phyloP scores from a whole-genome alignment of 495 filamentous ascomycete genomes.

The Penicillium lividum region DNA sequence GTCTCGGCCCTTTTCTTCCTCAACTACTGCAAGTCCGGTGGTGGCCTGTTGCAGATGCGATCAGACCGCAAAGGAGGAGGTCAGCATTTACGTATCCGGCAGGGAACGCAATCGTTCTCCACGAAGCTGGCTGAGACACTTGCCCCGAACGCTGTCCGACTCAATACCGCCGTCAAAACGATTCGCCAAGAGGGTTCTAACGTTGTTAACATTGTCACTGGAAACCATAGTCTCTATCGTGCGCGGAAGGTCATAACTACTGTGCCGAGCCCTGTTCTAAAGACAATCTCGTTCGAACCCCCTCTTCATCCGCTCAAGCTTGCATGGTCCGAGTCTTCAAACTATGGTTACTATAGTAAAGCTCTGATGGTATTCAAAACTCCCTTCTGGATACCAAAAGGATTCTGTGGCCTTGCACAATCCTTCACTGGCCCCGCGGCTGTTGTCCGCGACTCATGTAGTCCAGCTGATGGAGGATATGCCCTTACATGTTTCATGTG shows the following conservation, averaged over 20 bases:
- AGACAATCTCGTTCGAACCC: slow-evolving; percentile 35
- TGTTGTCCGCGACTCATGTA: slow-evolving; percentile 43
- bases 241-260: slow-evolving; percentile 38
- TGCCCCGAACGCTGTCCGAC: slow-evolving; percentile 1
- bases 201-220: not conserved
- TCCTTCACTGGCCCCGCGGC: slow-evolving; percentile 35
- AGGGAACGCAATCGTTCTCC: slow-evolving; percentile 30
- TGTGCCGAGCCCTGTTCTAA: slow-evolving; percentile 36
- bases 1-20: slow-evolving; percentile 48
- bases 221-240: slow-evolving; percentile 11
- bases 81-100: slow-evolving; percentile 38
- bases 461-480: slow-evolving; percentile 32
- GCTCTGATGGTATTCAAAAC: slow-evolving; percentile 35
- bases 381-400: slow-evolving; percentile 44
- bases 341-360: slow-evolving; percentile 39
- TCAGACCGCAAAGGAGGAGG: slow-evolving; percentile 48
- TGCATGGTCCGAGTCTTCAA: slow-evolving; percentile 13
- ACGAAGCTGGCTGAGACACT: slow-evolving; percentile 24
- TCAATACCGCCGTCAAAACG: slow-evolving; percentile 14
- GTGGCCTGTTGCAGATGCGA: slow-evolving; percentile 40
- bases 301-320: slow-evolving; percentile 26
- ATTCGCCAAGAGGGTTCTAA: slow-evolving; percentile 13
- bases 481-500: slow-evolving; percentile 44
- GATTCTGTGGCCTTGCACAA: slow-evolving; percentile 37
- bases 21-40: slow-evolving; percentile 45